Base-by-base conservation (phyloP, 352 stramenopile species). In the Elongisporangium anandrum region DNA sequence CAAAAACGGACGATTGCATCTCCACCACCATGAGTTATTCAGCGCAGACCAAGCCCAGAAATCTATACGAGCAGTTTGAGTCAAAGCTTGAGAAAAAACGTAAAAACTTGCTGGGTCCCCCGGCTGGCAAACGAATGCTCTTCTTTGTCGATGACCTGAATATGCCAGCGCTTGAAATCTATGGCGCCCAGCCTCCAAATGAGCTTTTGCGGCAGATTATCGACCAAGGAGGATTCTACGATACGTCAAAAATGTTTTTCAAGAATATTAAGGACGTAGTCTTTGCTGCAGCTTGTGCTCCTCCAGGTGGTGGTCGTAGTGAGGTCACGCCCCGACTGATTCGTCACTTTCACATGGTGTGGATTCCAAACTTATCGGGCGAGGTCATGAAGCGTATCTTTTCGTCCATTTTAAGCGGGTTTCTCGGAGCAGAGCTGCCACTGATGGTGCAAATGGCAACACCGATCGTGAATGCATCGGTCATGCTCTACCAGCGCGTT, bases 81-180 rank as follows among this genome's bases (percentile, higher is more conserved):
- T 63, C 90, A 22, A 88, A 84, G 47, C 68, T 94, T 7, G 84
- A 94, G 52, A 93, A 94, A 60, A 94, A 92, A 56, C 70, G 85
- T 13, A 94, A 94, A 64, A 94, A 93, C 48, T 21, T 94, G 23
- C 60, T 94, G 5, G 85, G 85, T 3, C 77, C 85, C 0, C 84
- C 84, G 0, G 69, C 75, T 0, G 85, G 84, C 0, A 94, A 94
- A 59, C 79, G 81, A 9, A 92, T 94, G 85, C 60, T 94, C 4
- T 90, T 94, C 65, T 94, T 94, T 58, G 87, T 98, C 38, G 92
- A 98, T 56, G 92, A 98, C 56, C 61, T 98, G 22, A 98, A 98
- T 65, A 97, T 98, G 89, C 92, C 92, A 19, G 81, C 84, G 50
- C 72, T 97, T 6, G 92, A 98, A 58, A 90, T 91, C 50, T 98